Evolutionary conservation across 2,329 filamentous ascomycete genomes (phyloP).

Genomic region (Cladosporium sp.): DNA sequence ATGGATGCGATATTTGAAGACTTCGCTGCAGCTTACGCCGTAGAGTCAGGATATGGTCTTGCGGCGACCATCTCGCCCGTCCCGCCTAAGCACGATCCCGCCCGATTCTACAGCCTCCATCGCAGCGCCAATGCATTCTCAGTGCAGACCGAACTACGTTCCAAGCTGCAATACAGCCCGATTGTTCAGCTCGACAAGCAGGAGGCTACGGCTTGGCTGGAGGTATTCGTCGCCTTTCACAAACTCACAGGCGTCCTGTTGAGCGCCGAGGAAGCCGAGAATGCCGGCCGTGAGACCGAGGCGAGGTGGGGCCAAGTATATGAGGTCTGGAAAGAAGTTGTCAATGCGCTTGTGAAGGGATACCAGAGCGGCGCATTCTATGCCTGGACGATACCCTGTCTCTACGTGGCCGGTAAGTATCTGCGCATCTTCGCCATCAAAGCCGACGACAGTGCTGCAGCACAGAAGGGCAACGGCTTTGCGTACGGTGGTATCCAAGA

Average conservation of each 20-base stretch:
- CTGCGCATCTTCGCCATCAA: constrained; percentile 83
- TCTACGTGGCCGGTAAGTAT: constrained; percentile 84
- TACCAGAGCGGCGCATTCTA: constrained; percentile 72
- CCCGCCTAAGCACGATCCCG: constrained; percentile 54
- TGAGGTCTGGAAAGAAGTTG: constrained; percentile 79
- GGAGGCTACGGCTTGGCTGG: constrained; percentile 75
- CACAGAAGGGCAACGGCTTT: constrained; percentile 36
- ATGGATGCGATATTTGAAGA: constrained; percentile 68
- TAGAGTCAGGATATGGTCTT: constrained; percentile 63
- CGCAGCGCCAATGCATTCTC: constrained; percentile 62
- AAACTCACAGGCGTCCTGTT: constrained; percentile 70
- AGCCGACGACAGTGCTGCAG: constrained; percentile 66
- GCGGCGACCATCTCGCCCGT: constrained; percentile 70
- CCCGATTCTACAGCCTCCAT: constrained; percentile 64
- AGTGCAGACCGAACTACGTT: constrained; percentile 63
- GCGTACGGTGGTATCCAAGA: constrained; percentile 56
- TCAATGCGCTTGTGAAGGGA: constrained; percentile 69
- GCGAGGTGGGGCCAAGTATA: constrained; percentile 80
- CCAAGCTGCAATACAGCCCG: constrained; percentile 60
- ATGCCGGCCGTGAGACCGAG: constrained; percentile 34
- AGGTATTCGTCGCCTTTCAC: constrained; percentile 81
- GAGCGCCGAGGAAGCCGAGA: constrained; percentile 52
- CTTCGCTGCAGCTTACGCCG: constrained; percentile 63
- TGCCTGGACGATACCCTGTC: constrained; percentile 85
- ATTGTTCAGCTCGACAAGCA: constrained; percentile 36